Evolutionary conservation across 2,329 filamentous ascomycete species (phyloP).

Genomic region (Cercospora sesami): DNA sequence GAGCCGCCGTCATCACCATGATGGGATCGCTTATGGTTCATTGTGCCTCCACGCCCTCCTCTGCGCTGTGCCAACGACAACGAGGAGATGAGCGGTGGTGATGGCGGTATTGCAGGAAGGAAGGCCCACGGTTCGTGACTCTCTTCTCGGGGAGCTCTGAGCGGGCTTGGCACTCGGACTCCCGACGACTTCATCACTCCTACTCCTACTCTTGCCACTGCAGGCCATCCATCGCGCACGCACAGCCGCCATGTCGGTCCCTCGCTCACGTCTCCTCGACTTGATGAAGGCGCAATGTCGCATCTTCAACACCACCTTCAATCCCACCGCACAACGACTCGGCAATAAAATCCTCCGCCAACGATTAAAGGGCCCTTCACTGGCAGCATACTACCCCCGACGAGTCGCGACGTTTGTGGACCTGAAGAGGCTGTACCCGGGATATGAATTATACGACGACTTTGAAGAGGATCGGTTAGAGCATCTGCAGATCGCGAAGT

Average conservation of each 20-base stretch:
- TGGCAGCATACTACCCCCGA: constrained; percentile 86
- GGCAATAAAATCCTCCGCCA: constrained; percentile 93
- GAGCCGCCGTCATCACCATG: constrained; percentile 16
- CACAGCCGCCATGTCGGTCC: constrained; percentile 50
- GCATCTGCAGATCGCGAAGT: constrained; percentile 62
- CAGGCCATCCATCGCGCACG: constrained; percentile 2
- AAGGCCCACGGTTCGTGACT: neutral
- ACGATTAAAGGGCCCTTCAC: constrained; percentile 76
- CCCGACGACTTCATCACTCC: neutral
- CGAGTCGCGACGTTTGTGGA: constrained; percentile 71
- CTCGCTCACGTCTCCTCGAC: constrained; percentile 59
- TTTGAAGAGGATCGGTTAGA: constrained; percentile 77
- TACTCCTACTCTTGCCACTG: neutral
- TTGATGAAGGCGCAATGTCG: constrained; percentile 90
- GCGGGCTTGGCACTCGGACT: constrained; percentile 2
- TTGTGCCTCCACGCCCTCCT: constrained; percentile 33
- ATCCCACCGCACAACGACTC: constrained; percentile 76
- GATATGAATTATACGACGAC: constrained; percentile 70
- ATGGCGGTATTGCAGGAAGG: neutral
- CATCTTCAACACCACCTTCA: constrained; percentile 88
- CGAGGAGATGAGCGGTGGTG: constrained; percentile 38
- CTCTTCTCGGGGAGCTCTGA: neutral
- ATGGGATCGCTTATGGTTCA: constrained; percentile 28
- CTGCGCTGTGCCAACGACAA: constrained; percentile 34
- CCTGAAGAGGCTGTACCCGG: constrained; percentile 68